phyloP scores from a whole-genome alignment of 176 grass and related monocot genomes.

The Hyparrhenia diplandra region DNA sequence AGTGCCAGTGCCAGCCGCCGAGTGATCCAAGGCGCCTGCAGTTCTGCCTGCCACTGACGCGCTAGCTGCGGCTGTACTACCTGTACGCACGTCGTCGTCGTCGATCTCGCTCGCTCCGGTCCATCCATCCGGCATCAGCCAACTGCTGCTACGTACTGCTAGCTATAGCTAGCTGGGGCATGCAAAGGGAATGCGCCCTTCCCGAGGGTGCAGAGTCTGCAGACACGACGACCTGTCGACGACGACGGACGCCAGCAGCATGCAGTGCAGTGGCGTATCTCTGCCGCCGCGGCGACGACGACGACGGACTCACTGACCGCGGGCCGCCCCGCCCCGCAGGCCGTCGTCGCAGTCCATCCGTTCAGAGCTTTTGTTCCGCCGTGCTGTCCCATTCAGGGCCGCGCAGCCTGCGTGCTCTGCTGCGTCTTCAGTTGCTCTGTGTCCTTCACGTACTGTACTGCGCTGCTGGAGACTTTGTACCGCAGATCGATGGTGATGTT shows the following conservation, averaged over 20 bases:
- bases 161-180: conserved; percentile 20
- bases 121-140: not conserved
- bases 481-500: conserved; percentile 4
- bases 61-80: not conserved
- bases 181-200: conserved; percentile 42
- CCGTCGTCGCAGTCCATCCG: not conserved
- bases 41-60: conserved; percentile 10
- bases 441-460: not conserved
- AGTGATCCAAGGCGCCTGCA: conserved; percentile 40
- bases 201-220: not conserved
- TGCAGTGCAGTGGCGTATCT: not conserved
- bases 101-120: not conserved
- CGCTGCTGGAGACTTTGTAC: not conserved
- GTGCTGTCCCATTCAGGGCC: conserved; percentile 18
- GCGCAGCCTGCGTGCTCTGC: not conserved
- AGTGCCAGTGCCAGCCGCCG: not conserved
- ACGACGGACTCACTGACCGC: conserved; percentile 8
- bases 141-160: not conserved
- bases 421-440: not conserved
- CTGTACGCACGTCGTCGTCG: conserved; percentile 10
- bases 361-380: conserved; percentile 1
- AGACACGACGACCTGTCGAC: conserved; percentile 9
- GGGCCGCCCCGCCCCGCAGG: not conserved
- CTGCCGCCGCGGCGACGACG: not conserved
- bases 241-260: not conserved